Percentiles rank a stretch among this genome's conserved stretches.
phyloP scores from a whole-genome alignment of 192 early-diverging fungal species.

The Dispira parvispora region DNA sequence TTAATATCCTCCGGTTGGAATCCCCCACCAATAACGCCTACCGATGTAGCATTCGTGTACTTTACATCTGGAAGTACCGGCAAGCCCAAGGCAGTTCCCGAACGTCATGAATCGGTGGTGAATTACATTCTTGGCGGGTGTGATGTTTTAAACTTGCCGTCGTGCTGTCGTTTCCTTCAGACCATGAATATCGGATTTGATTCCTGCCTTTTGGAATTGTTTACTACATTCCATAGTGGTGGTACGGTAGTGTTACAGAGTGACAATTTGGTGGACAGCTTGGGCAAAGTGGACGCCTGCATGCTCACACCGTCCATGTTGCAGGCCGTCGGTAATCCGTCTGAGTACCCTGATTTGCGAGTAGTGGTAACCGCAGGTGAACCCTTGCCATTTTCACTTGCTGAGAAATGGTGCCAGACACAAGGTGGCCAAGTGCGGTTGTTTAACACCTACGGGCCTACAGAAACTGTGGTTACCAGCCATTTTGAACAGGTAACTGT shows the following conservation, averaged over 20 bases:
- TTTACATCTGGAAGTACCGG: slow-evolving; percentile 10
- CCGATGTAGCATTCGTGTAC: background rate
- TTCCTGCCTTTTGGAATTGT: background rate
- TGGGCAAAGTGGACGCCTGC: background rate
- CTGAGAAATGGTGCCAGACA: background rate
- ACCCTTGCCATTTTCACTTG: background rate
- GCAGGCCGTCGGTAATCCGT: background rate
- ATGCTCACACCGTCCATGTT: background rate
- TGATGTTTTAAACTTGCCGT: background rate
- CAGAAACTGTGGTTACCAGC: background rate
- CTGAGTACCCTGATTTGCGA: background rate
- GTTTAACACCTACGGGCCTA: background rate
- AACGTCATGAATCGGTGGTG: background rate
- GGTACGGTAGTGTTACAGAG: background rate
- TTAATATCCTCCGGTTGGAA: too few species aligned
- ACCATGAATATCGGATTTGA: slow-evolving; percentile 5
- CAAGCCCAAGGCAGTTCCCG: background rate
- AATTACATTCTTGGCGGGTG: background rate
- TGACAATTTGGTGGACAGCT: background rate
- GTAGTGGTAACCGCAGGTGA: background rate
- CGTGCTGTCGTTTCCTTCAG: slow-evolving; percentile 3
- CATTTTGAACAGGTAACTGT: background rate
- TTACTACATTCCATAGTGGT: background rate
- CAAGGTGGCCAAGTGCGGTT: background rate
- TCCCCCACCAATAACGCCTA: background rate